Percentiles rank a stretch among this genome's conserved stretches.
phyloP scores from a whole-genome alignment of 805 yeast genomes.

The Myxozyma neotropica region DNA sequence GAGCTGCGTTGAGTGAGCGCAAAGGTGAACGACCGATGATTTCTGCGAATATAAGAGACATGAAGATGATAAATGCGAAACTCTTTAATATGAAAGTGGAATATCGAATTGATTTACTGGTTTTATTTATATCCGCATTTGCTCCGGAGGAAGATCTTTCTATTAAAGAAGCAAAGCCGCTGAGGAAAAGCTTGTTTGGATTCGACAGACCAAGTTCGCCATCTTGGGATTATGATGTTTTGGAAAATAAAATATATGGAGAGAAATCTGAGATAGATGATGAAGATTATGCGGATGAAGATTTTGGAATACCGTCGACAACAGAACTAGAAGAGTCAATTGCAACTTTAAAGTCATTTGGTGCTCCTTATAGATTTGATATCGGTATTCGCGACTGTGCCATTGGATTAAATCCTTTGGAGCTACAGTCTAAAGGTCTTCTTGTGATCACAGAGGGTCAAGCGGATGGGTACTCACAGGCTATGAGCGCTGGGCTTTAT shows the following conservation, averaged over 20 bases:
- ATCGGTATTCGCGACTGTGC: conserved; percentile 53
- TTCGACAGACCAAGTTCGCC: conserved; percentile 17
- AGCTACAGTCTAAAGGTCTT: conserved; percentile 56
- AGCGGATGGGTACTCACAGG: conserved; percentile 50
- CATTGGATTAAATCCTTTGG: conserved; percentile 65
- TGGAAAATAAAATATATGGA: conserved; percentile 23
- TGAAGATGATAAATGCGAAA: conserved; percentile 47
- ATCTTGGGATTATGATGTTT: conserved; percentile 23
- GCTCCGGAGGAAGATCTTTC: neutral
- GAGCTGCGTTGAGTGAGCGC: conserved; percentile 17
- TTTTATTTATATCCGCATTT: conserved; percentile 43
- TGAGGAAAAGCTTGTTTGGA: conserved; percentile 10
- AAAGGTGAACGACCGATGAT: conserved; percentile 46
- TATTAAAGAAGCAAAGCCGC: neutral
- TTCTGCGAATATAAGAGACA: conserved; percentile 45
- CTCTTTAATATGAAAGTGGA: conserved; percentile 54
- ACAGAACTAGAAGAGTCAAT: conserved; percentile 31
- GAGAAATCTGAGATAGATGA: conserved; percentile 25
- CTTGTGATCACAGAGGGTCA: conserved; percentile 58
- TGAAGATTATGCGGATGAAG: conserved; percentile 24
- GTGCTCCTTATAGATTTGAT: conserved; percentile 32
- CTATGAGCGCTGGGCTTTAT: conserved; percentile 37
- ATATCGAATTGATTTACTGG: conserved; percentile 64
- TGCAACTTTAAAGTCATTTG: conserved; percentile 19
- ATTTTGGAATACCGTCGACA: conserved; percentile 9